Evolutionary conservation across 176 grass and related monocot genomes (phyloP), one percentile per base, ranked within the genome.

Genomic region (Ampelocalamus luodianensis): DNA sequence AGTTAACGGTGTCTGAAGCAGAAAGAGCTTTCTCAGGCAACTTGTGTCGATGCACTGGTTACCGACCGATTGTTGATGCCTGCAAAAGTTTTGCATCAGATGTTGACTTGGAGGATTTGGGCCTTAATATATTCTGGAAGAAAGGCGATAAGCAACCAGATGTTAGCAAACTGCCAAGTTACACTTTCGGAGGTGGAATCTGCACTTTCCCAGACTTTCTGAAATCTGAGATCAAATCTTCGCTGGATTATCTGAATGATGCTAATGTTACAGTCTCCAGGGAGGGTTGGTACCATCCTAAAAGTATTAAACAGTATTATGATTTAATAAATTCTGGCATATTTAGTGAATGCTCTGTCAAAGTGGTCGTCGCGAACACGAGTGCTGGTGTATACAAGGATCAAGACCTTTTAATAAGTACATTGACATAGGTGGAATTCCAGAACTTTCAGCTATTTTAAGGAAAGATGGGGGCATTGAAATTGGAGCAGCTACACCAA

Each of bases 21-120:
- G 89, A 92, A 74, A 93, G 48, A 70, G 78, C 91, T 64, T 90
- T 97, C 84, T 86, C 89, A 3, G 91, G 94, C 14, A 96, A 96
- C 83, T 23, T 95, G 71, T 95, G 93, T 23, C 82, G 94, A 60
- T 97, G 94, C 51, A 97, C 91, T 12, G 94, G 94, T 20, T 97
- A 97, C 55, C 54, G 91, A 37, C 87, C 91, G 24, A 87, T 97
- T n/a, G 69, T 93, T 55, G 91, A 97, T 86, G 91, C 89, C 49
- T 97, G 91, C 74, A 97, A 93, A 88, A 97, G 94, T 71, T 97
- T 93, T 88, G 89, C 94, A 44, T 86, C 77, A 55, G 82, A 91
- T 88, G 89, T 93, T 42, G 94, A 96, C 62, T 78, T 93, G 62
- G 91, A 97, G 65, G 94, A 97, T 88, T 82, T 97, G 40, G 94